Evolutionary conservation across 1,139 yeast species (phyloP), one percentile per base, ranked within the genome.

Genomic region (Eremothecium sinecaudum): DNA sequence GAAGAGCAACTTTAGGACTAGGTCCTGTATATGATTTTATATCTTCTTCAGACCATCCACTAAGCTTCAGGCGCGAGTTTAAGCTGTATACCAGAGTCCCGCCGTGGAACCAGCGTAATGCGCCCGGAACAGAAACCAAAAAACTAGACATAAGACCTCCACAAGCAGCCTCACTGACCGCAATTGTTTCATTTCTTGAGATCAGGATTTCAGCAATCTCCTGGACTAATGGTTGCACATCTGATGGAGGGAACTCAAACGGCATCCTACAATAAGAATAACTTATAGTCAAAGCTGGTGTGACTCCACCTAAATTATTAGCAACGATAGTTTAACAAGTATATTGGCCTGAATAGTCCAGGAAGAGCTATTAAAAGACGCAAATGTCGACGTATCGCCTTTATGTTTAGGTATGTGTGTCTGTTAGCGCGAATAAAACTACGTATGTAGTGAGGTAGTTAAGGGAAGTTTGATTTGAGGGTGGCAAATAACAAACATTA

Each of bases 151-250:
- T 62, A 18, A 83, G 66, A 0, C 94, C 94, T 7, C 94, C 94
- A 57, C 94, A 83, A 0, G 94, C 93, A 7, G 92, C 86, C 51
- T 83, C 94, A 4, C 87, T 75, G 3, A 81, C 77, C 1, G 92
- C 81, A 28, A 83, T 61, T 0, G 93, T 80, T 50, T 77, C 76
- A 5, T 67, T 59, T 15, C 75, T 62, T 10, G 58, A 51, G 19
- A 71, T 58, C 26, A 82, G 64, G 9, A 75, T 62, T 25, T 55
- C 56, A 0, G 92, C 78, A 28, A 82, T 80, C 48, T 65, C 62
- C 4, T 53, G 48, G 4, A 80, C 84, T 10, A 75, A 59, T 14
- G 44, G 51, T 30, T 63, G 28, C 16, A 15, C 28, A 5, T 15
- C 17, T 15, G 13, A n/a, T 4, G 28, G 28, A 4, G 28, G 28